These are phyloP conservation scores for Prosopis cineraria DNA, from an alignment of 306 rosid species.

Conservation along the genomic window DNA sequence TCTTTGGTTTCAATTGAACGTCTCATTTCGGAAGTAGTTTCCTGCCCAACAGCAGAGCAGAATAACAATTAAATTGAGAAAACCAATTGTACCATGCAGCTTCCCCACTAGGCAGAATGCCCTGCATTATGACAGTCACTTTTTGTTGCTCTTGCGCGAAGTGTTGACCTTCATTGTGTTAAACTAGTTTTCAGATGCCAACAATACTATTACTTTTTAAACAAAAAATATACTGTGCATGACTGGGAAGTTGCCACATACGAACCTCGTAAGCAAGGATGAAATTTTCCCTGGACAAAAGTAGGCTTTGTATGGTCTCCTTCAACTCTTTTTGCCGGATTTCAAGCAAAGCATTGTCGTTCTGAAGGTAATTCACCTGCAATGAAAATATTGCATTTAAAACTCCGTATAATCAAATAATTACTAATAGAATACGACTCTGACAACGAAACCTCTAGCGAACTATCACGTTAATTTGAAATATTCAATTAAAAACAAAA, in stretches of 20 bases:
- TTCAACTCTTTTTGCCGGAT: conserved; percentile 69
- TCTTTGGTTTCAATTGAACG: conserved; percentile 55
- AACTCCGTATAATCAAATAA: conserved; percentile 1
- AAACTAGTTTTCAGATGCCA: no score
- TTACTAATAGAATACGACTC: background rate
- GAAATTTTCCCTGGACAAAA: conserved; percentile 63
- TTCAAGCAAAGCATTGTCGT: conserved; percentile 71
- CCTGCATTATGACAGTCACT: background rate
- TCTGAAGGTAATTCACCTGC: conserved; percentile 65
- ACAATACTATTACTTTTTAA: no score
- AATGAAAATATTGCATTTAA: background rate
- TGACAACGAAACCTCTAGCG: background rate
- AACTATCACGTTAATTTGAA: background rate
- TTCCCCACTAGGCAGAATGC: background rate
- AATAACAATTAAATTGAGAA: background rate
- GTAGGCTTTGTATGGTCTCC: conserved; percentile 54
- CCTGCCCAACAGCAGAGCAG: conserved; percentile 43
- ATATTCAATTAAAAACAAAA: background rate
- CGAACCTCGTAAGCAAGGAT: conserved; percentile 69
- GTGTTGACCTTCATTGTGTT: background rate
- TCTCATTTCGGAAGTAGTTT: conserved; percentile 64
- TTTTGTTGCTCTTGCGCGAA: background rate
- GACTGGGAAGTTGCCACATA: background rate
- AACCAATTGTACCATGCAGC: background rate
- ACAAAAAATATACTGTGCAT: background rate